Percentiles rank a stretch among this genome's conserved stretches.
Conservation (phyloP, 75 land plant genomes). For the Pinus albicaulis region DNA sequence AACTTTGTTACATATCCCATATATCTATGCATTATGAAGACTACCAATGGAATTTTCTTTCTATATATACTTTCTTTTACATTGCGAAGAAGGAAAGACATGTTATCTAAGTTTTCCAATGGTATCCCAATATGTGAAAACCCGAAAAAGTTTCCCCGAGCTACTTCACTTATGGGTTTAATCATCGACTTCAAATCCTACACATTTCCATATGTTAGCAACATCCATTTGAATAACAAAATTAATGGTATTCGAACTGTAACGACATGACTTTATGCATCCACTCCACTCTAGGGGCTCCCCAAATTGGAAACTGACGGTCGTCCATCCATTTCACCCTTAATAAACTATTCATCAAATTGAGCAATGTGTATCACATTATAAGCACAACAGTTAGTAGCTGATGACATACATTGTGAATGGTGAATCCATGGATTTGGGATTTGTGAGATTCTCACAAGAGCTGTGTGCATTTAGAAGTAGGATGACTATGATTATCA, state of each 20-base stretch:
- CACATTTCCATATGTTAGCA: neutral
- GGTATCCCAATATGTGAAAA: constrained; percentile 46
- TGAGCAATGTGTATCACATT: constrained; percentile 42
- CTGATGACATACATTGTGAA: neutral
- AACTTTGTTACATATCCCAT: constrained; percentile 26
- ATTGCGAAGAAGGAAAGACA: constrained; percentile 61
- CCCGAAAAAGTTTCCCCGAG: constrained; percentile 72
- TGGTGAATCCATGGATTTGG: neutral
- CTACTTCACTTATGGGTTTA: constrained; percentile 23
- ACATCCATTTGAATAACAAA: neutral
- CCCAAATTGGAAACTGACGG: constrained; percentile 53
- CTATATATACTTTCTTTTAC: constrained; percentile 41
- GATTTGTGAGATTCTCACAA: neutral
- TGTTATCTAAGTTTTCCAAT: constrained; percentile 21
- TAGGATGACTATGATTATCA: constrained; percentile 45
- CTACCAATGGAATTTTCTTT: constrained; percentile 57
- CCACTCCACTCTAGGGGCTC: constrained; percentile 44
- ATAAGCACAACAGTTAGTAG: constrained; percentile 2
- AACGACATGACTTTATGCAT: constrained; percentile 34
- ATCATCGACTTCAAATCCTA: constrained; percentile 63
- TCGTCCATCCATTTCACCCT: constrained; percentile 47
- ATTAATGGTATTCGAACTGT: neutral
- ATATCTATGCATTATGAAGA: constrained; percentile 29
- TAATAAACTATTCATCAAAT: constrained; percentile 19
- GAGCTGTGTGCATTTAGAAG: neutral